These are phyloP conservation scores for Glutinoglossum americanum DNA, from an alignment of 495 filamentous ascomycete species.

Conservation along the genomic window DNA sequence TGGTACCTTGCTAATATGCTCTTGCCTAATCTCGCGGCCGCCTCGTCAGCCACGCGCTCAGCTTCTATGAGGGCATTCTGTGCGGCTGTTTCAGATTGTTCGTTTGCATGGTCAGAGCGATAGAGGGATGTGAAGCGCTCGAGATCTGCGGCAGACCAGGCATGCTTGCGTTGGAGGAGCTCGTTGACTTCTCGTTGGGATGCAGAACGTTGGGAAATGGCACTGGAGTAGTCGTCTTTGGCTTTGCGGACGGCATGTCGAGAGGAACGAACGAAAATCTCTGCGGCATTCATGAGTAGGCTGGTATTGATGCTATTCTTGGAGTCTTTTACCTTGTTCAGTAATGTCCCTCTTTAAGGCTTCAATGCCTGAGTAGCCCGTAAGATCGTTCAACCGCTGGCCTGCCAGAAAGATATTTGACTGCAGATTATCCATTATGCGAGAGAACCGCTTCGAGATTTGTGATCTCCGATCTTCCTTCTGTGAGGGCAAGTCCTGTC, in stretches of 20 bases:
- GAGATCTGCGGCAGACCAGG: constrained; percentile 69
- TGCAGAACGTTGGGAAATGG: constrained; percentile 55
- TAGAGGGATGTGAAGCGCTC: constrained; percentile 91
- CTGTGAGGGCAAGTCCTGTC: constrained; percentile 49
- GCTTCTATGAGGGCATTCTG: constrained; percentile 46
- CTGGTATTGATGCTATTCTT: too few species aligned
- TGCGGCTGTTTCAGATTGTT: constrained; percentile 61
- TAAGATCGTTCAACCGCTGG: constrained; percentile 77
- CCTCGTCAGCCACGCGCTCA: constrained; percentile 58
- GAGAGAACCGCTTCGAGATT: constrained; percentile 48
- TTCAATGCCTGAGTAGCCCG: constrained; percentile 88
- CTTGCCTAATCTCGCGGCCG: constrained; percentile 47
- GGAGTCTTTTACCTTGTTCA: constrained; percentile 28
- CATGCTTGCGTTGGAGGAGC: constrained; percentile 80
- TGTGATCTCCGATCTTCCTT: constrained; percentile 49
- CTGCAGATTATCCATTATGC: constrained; percentile 75
- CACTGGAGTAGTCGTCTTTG: constrained; percentile 51
- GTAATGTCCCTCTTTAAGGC: constrained; percentile 57
- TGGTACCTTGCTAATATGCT: constrained; percentile 81
- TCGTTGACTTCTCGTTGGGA: constrained; percentile 92
- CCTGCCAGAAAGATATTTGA: constrained; percentile 64
- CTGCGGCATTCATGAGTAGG: constrained; percentile 15
- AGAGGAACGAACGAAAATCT: constrained; percentile 37
- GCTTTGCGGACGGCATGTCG: constrained; percentile 44
- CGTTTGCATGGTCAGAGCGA: constrained; percentile 78